Conservation (phyloP, 2,329 filamentous ascomycete species). For the Trichoderma sp. region DNA sequence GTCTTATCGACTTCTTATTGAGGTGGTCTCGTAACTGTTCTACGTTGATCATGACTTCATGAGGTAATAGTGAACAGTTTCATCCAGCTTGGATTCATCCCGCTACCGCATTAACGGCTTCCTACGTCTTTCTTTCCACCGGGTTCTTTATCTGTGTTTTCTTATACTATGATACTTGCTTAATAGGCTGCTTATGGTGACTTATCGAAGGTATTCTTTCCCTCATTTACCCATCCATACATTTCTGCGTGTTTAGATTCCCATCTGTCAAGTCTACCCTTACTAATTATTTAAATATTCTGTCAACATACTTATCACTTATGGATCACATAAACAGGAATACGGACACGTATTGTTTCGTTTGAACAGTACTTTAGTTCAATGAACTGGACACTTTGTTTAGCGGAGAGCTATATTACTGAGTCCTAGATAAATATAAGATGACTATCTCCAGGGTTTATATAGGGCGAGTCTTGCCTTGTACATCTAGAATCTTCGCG, state of each 20-base stretch:
- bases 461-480: neutral
- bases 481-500: neutral
- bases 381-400: neutral
- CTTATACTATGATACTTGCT: neutral
- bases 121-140: neutral
- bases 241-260: neutral
- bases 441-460: neutral
- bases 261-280: neutral
- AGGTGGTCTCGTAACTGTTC: neutral
- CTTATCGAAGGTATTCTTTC: neutral
- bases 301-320: neutral
- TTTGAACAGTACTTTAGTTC: neutral
- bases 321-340: neutral
- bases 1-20: neutral
- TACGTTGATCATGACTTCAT: neutral
- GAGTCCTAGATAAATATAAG: neutral
- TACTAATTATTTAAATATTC: neutral
- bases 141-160: neutral
- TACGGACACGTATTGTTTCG: neutral
- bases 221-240: neutral
- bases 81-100: neutral
- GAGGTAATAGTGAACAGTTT: neutral
- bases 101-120: neutral
- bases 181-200: neutral
- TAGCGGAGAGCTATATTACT: neutral